These are phyloP conservation scores for Chaetomium globosum DNA, from an alignment of 2,329 filamentous ascomycete species.

Conservation along the genomic window DNA sequence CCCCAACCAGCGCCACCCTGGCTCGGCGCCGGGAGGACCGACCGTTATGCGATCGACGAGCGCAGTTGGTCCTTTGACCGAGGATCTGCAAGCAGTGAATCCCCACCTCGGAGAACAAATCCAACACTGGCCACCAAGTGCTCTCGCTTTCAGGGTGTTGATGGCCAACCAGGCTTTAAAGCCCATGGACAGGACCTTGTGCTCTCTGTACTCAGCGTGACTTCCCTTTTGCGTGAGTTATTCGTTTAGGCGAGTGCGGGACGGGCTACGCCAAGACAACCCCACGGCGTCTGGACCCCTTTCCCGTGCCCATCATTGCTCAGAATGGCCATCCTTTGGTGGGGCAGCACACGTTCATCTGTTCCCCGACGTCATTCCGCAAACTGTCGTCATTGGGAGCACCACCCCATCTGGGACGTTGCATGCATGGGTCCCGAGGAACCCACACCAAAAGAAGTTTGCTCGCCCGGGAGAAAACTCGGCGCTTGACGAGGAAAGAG, in stretches of 20 bases:
- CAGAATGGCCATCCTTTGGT: background rate
- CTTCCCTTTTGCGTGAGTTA: background rate
- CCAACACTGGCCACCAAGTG: too few species aligned
- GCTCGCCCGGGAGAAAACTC: background rate
- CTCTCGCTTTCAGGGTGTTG: too few species aligned
- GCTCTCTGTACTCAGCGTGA: too few species aligned
- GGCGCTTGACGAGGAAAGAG: background rate
- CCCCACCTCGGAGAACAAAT: too few species aligned
- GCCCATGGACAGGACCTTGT: too few species aligned
- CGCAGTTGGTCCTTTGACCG: too few species aligned
- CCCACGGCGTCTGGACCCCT: constrained; percentile 11
- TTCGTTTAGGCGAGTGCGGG: constrained; percentile 2
- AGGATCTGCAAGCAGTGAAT: too few species aligned
- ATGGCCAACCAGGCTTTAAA: too few species aligned
- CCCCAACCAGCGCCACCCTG: background rate
- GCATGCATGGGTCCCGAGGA: constrained; percentile 29
- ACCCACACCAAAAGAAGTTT: constrained; percentile 15
- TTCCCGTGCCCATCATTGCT: background rate
- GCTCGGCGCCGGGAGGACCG: background rate
- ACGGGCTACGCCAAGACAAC: constrained; percentile 7
- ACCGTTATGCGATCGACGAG: background rate
- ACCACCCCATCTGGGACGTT: background rate
- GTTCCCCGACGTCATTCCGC: constrained; percentile 39
- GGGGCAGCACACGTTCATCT: constrained; percentile 28
- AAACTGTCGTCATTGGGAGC: constrained; percentile 36